A percentile compares a stretch with the other conserved stretches of the same genome.
Conservation (phyloP, 306 rosid genomes). For the Lupinus albus region DNA sequence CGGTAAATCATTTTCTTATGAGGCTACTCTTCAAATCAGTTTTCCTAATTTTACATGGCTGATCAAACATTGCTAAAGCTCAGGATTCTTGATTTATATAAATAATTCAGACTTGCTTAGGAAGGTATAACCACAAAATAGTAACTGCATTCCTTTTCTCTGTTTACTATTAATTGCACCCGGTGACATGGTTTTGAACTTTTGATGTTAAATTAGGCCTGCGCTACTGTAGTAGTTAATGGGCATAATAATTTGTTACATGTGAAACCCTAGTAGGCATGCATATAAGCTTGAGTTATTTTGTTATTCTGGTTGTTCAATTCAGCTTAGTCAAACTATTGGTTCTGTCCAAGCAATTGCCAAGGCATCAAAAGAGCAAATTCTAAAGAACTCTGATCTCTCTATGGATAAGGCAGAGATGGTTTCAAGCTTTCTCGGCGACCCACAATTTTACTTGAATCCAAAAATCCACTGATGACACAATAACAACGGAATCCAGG, state of each 20-base stretch:
- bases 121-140: neutral
- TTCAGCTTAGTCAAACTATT: conserved; percentile 83
- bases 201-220: conserved; percentile 28
- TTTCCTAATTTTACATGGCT: conserved; percentile 33
- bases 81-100: conserved; percentile 13
- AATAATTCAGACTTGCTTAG: conserved; percentile 26
- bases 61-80: conserved; percentile 5
- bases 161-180: conserved; percentile 14
- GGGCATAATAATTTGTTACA: neutral
- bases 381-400: conserved; percentile 86
- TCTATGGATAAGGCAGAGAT: conserved; percentile 77
- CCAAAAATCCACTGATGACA: conserved; percentile 62
- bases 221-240: conserved; percentile 1
- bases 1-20: conserved; percentile 55
- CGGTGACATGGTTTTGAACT: conserved; percentile 27
- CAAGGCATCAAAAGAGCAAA: conserved; percentile 70
- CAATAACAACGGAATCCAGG: conserved; percentile 31
- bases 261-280: conserved; percentile 21
- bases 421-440: conserved; percentile 71
- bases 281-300: conserved; percentile 30
- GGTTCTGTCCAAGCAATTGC: conserved; percentile 90
- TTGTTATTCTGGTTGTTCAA: conserved; percentile 42
- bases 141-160: conserved; percentile 17
- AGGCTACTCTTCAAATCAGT: conserved; percentile 27
- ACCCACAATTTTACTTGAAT: conserved; percentile 67